Evolutionary conservation across 1,284 basidiomycete genomes (phyloP).

Genomic region (Leccinum subspadiceum): DNA sequence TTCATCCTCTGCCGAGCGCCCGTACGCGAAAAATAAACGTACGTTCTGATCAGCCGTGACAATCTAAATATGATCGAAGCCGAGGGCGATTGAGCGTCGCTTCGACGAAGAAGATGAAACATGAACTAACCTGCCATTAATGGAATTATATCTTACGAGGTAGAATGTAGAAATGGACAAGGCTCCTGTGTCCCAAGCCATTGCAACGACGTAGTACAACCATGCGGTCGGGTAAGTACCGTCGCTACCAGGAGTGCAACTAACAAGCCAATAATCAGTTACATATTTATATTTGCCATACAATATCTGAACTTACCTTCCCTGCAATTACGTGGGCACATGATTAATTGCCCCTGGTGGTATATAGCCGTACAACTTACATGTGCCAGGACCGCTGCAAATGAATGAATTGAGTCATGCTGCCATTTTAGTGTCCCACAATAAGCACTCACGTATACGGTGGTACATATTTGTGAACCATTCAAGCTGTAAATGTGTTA

Average conservation of each 20-base stretch:
- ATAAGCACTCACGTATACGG: constrained; percentile 24
- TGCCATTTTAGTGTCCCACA: not conserved
- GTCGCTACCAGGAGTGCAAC: constrained; percentile 37
- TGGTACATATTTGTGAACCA: constrained; percentile 34
- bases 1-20: constrained; percentile 4
- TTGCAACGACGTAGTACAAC: constrained; percentile 42
- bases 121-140: constrained; percentile 27
- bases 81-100: constrained; percentile 8
- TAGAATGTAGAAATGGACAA: constrained; percentile 37
- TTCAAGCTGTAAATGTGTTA: constrained; percentile 18
- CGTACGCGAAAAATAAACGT: constrained; percentile 4
- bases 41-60: constrained; percentile 32
- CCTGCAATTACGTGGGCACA: constrained; percentile 15
- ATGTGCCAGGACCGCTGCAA: constrained; percentile 17
- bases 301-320: constrained; percentile 22
- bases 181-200: constrained; percentile 39
- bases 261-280: constrained; percentile 13
- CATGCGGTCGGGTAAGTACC: constrained; percentile 32
- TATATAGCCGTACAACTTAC: constrained; percentile 20
- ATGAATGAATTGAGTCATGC: constrained; percentile 8
- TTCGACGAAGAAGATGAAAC: not conserved
- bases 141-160: constrained; percentile 29
- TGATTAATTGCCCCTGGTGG: constrained; percentile 6
- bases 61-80: constrained; percentile 17
- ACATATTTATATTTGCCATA: not conserved